These are phyloP conservation scores for Aristolochia fimbriata DNA, from an alignment of 164 flowering plant genomes.

Conservation along the genomic window DNA sequence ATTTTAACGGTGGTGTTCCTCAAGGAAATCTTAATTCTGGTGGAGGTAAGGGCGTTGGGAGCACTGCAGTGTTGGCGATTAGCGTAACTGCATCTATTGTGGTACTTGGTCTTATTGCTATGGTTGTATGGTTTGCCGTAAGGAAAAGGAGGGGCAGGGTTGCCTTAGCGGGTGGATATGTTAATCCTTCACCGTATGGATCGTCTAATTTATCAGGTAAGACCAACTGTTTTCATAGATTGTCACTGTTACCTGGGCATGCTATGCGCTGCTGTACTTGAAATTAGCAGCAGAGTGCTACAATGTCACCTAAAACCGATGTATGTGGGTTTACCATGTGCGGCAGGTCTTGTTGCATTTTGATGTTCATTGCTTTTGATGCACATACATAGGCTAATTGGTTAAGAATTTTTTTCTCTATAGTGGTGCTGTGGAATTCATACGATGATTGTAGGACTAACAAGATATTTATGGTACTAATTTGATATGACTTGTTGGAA, in stretches of 20 bases:
- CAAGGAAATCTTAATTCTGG: not conserved
- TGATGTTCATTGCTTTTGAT: not conserved
- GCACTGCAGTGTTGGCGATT: not conserved
- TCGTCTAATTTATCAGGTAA: slow-evolving; percentile 2
- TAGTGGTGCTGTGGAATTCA: too few relatives aligned
- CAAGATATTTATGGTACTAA: not conserved
- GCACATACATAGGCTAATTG: not conserved
- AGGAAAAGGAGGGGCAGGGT: not conserved
- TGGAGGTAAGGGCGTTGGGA: not conserved
- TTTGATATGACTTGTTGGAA: not conserved
- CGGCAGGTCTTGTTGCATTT: not conserved
- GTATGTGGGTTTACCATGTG: not conserved
- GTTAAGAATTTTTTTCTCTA: too few relatives aligned
- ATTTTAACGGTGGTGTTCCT: not conserved
- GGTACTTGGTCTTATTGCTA: not conserved
- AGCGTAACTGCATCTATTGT: not conserved
- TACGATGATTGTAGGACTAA: not conserved
- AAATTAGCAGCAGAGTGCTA: not conserved
- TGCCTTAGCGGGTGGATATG: not conserved
- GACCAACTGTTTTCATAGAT: too few relatives aligned
- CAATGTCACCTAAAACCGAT: not conserved
- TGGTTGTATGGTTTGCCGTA: not conserved
- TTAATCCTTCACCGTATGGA: not conserved
- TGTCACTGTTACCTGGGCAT: not conserved
- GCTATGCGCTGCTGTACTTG: not conserved